Base-by-base conservation (phyloP, 768 basidiomycete species). In the Mrakia hoshinonis region DNA sequence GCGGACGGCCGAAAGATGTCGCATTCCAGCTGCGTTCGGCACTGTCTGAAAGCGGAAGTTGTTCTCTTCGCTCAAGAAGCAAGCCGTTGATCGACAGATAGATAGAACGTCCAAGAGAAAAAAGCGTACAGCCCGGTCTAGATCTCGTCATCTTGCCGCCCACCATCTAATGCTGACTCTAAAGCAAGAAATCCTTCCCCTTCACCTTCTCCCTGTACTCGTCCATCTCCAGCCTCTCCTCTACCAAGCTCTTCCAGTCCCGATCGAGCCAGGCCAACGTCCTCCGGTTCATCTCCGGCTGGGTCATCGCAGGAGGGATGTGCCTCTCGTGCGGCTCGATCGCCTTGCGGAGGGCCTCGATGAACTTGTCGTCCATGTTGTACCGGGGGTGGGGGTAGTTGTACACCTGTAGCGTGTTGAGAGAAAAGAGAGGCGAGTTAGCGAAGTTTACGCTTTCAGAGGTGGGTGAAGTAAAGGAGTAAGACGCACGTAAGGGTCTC, bases 241-340 rank as follows among this genome's bases (percentile, higher is more conserved):
- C 10, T 12, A 51, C 64, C 46, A 66, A 22, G 39, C 47, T 46
- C 26, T 22, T 29, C 47, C 29, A 66, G 26, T 66, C 49, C 36
- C 47, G 47, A n/a, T 47, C 36, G 12, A 66, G 47, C 64, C 64
- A 66, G 5, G 29, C 49, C 1, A 48, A 26, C 47, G 47, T 46
- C 36, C 64, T 20, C 10, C 18, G 10, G 18, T 31, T 31, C 64
- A 66, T 66, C 26, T 47, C 46, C 22, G 15, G 31, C 26, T 66
- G 43, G 29, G 64, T 66, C 64, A 66, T 66, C 26, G 46, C 47
- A 6, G 46, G 64, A 29, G 64, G 64, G 36, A 66, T 38, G 64
- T 48, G 48, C 2, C 46, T 20, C 11, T 66, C 64, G 13, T 66
- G 64, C 2, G 64, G 64, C 31, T 60, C 13, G 64, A 66, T 49